phyloP scores from a whole-genome alignment of 2,329 filamentous ascomycete genomes.

The Cryphonectria radicalis region DNA sequence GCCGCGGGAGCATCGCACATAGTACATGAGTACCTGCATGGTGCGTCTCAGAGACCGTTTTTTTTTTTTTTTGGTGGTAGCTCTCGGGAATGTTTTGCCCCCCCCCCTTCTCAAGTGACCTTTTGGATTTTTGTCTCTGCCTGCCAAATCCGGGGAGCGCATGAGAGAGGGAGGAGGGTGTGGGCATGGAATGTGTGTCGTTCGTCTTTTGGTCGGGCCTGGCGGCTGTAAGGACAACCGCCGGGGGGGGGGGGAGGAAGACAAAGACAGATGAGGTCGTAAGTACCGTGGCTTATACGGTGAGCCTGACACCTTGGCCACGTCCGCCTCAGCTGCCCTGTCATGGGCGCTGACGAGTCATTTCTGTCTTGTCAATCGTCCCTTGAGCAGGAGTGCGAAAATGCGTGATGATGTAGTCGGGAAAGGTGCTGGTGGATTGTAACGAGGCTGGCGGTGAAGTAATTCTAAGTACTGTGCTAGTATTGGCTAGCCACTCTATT shows the following conservation, averaged over 20 bases:
- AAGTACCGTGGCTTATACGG: constrained; percentile 3
- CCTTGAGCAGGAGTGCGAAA: neutral
- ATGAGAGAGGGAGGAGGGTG: neutral
- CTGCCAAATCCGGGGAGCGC: constrained; percentile 10
- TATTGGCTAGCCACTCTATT: neutral
- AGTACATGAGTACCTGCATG: constrained; percentile 29
- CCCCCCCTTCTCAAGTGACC: constrained; percentile 23
- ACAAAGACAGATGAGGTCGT: constrained; percentile 13
- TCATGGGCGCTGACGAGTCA: constrained; percentile 22
- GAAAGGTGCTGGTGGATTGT: neutral
- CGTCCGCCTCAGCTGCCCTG: neutral
- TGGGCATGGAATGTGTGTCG: neutral
- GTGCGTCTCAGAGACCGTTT: constrained; percentile 14
- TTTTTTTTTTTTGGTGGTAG: constrained; percentile 18
- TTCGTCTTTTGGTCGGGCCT: neutral
- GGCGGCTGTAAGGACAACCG: neutral
- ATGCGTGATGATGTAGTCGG: neutral
- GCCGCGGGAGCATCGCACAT: constrained; percentile 6
- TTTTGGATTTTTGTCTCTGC: constrained; percentile 15
- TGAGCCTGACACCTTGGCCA: constrained; percentile 11
- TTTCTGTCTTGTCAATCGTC: constrained; percentile 1
- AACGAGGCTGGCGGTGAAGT: neutral
- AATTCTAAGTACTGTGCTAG: neutral
- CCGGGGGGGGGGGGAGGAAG: neutral
- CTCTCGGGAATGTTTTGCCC: constrained; percentile 2